Evolutionary conservation across 805 yeast genomes (phyloP).

Genomic region (Yamadazyma insecticola): DNA sequence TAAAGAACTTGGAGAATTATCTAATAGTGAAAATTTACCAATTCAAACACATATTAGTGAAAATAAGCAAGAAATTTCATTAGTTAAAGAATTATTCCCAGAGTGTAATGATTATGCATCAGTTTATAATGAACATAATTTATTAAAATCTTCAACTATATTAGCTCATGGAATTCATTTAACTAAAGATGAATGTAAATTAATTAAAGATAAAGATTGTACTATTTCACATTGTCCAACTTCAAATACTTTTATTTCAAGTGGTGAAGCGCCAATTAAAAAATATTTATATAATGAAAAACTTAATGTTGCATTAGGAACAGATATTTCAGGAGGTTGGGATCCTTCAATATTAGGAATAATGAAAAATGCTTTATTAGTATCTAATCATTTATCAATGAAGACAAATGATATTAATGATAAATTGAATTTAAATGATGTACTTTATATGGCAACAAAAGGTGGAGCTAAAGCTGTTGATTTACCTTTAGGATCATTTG

Average conservation of each 20-base stretch:
- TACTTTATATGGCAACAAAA: conserved; percentile 72
- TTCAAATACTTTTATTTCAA: conserved; percentile 79
- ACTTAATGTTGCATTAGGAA: conserved; percentile 68
- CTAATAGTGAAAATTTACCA: conserved; percentile 49
- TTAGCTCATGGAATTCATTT: conserved; percentile 89
- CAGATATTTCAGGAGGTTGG: conserved; percentile 41
- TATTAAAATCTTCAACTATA: conserved; percentile 64
- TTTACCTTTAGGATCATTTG: conserved; percentile 67
- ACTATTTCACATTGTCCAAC: conserved; percentile 94
- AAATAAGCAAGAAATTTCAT: conserved; percentile 65
- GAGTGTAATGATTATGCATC: conserved; percentile 63
- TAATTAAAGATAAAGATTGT: conserved; percentile 50
- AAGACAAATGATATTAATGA: conserved; percentile 34
- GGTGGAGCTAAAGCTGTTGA: conserved; percentile 85
- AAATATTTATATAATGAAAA: conserved; percentile 55
- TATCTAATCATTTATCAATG: conserved; percentile 38
- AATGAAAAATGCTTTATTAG: conserved; percentile 30
- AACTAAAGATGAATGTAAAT: conserved; percentile 53
- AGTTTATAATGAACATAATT: conserved; percentile 63
- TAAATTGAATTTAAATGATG: conserved; percentile 64
- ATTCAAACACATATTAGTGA: conserved; percentile 92
- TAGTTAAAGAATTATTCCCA: conserved; percentile 74
- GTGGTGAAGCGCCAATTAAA: conserved; percentile 85
- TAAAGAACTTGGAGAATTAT: conserved; percentile 55
- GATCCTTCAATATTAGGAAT: conserved; percentile 35